Percentiles rank a stretch among this genome's conserved stretches.
These are phyloP conservation scores for Botrytis elliptica DNA, from an alignment of 2,329 filamentous ascomycete genomes.

Conservation along the genomic window DNA sequence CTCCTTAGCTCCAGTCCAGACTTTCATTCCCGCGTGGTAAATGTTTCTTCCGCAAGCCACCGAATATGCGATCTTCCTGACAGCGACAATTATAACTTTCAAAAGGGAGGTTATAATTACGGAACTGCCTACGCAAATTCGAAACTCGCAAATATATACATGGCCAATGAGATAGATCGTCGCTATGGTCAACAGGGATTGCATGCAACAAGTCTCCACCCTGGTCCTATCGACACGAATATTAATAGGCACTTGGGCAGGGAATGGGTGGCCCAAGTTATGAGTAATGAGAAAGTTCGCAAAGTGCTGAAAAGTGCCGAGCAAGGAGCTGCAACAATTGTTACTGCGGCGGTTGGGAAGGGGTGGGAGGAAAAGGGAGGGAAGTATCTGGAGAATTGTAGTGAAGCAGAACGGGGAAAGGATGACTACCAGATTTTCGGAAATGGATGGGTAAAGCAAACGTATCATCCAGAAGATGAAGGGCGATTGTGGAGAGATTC, in stretches of 20 bases:
- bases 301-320: neutral
- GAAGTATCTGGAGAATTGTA: neutral
- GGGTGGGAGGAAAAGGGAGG: neutral
- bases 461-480: neutral
- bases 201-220: conserved; percentile 1
- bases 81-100: neutral
- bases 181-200: neutral
- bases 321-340: neutral
- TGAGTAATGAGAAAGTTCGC: neutral
- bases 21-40: conserved; percentile 20
- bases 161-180: conserved; percentile 8
- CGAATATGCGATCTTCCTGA: neutral
- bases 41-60: neutral
- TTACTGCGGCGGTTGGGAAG: neutral
- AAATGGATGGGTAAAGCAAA: neutral
- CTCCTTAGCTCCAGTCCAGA: conserved; percentile 36
- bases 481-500: neutral
- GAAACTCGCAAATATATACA: neutral
- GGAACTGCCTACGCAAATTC: neutral
- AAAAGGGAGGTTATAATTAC: neutral
- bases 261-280: neutral
- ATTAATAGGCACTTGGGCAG: neutral
- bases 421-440: neutral
- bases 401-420: neutral
- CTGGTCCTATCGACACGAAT: neutral